Evolutionary conservation across 2,329 filamentous ascomycete genomes (phyloP), one percentile per base, ranked within the genome.

Genomic region (Claviceps fusiformis): DNA sequence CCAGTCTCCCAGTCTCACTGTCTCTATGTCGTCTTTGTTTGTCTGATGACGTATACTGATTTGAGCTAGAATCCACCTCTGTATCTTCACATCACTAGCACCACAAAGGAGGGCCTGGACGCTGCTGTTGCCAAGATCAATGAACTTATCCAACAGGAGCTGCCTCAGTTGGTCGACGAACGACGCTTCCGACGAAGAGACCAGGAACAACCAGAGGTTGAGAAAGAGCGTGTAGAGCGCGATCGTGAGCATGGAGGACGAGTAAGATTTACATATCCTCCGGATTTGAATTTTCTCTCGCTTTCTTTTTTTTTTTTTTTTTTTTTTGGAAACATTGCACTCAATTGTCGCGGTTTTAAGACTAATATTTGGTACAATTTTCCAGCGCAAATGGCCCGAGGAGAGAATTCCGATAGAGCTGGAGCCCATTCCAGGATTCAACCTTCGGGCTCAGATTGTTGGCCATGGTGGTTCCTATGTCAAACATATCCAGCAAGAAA

Each of bases 401-500:
- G 90, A 96, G 72, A 89, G 87, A 64, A 95, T 98, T 52, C 85
- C 89, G 1, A 91, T 98, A 62, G 83, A 84, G 59, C 82, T 98
- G 56, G 93, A 97, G 62, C 88, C 92, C 0, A 82, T 97, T 54
- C 89, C 85, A 29, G 93, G 93, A 24, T 98, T 98, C 73, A 98
- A 98, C 66, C 76, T 98, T 50, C 87, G 93, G 59, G 93, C 93
- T 53, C 91, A 97, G 68, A 92, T 98, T 50, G 93, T 98, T 54
- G 93, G 93, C 52, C 87, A 92, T 62, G 90, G 90, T 37, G 93
- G 93, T 57, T 87, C 89, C 47, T 96, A 97, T 67, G 93, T 98
- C 58, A 98, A 98, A 72, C 92, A 96, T 67, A 97, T 98, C 61
- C 93, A 97, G 71, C 85, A 91, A 67, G 90, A 95, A 71, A 97